Conservation (phyloP, 140 eudicot species). For the Stevia rebaudiana region DNA sequence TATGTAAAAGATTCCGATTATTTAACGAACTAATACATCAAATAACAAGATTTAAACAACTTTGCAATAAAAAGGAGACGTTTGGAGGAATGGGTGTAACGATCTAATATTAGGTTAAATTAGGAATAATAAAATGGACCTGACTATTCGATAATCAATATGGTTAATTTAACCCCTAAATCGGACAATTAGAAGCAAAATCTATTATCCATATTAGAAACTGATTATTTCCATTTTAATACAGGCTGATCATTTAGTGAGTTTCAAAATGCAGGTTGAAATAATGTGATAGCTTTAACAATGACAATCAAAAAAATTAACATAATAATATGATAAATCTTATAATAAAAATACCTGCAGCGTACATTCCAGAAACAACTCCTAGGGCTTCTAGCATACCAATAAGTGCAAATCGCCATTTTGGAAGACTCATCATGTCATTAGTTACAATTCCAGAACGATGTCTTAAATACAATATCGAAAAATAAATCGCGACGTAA, state of each 20-base stretch:
- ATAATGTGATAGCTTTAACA: not conserved
- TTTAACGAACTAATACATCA: not conserved
- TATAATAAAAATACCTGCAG: conserved; percentile 58
- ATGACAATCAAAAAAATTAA: not conserved
- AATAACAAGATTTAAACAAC: not conserved
- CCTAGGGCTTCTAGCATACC: conserved; percentile 92
- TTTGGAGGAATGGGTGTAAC: not conserved
- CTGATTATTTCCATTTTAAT: not conserved
- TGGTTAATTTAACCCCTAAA: not conserved
- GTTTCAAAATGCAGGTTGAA: not conserved
- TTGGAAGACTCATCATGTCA: conserved; percentile 76
- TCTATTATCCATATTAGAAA: not conserved
- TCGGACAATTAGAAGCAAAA: not conserved
- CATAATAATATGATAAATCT: conserved; percentile 8
- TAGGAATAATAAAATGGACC: not conserved
- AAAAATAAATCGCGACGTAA: conserved; percentile 71
- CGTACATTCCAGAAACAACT: conserved; percentile 66
- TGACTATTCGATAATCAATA: not conserved
- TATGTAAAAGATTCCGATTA: not conserved
- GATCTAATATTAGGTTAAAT: not conserved
- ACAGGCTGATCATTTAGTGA: not conserved
- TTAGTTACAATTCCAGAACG: conserved; percentile 65
- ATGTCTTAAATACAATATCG: conserved; percentile 47
- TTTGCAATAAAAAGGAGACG: not conserved
- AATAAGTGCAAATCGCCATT: conserved; percentile 57